A percentile compares a stretch with the other conserved stretches of the same genome.
Conservation (phyloP, 306 rosid species). For the Hippophae rhamnoides region DNA sequence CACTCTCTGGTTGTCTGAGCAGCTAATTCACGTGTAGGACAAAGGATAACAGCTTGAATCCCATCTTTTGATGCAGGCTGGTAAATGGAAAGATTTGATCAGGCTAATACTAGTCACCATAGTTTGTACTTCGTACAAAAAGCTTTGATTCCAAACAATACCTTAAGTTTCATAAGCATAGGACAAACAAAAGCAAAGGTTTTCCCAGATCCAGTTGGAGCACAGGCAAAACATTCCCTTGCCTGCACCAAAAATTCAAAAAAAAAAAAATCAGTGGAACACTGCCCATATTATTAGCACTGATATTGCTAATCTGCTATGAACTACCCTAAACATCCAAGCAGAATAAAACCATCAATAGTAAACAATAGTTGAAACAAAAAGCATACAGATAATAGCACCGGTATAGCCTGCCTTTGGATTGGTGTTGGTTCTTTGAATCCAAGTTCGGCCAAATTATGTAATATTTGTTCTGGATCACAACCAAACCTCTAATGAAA, state of each 20-base stretch:
- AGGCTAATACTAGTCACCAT: slow-evolving; percentile 13
- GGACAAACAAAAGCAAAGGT: slow-evolving; percentile 88
- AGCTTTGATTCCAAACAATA: slow-evolving; percentile 15
- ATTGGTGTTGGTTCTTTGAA: slow-evolving; percentile 86
- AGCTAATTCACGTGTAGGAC: slow-evolving; percentile 85
- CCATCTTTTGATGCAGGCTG: slow-evolving; percentile 54
- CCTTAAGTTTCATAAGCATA: slow-evolving; percentile 89
- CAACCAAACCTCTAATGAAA: slow-evolving; percentile 49
- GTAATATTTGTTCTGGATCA: slow-evolving; percentile 40
- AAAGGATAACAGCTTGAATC: slow-evolving; percentile 72
- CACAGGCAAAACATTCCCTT: slow-evolving; percentile 96
- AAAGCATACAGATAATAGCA: slow-evolving; percentile 67
- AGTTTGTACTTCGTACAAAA: slow-evolving; percentile 10
- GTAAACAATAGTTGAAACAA: slow-evolving; percentile 8
- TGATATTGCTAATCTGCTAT: neutral
- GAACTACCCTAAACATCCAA: neutral
- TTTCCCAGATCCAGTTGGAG: slow-evolving; percentile 98
- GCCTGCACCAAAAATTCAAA: slow-evolving; percentile 29
- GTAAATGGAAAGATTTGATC: slow-evolving; percentile 14
- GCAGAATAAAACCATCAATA: slow-evolving; percentile 3
- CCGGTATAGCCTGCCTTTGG: slow-evolving; percentile 96
- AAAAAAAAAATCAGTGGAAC: neutral
- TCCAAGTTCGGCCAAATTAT: slow-evolving; percentile 65
- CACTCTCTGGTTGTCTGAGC: slow-evolving; percentile 83
- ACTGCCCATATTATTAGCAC: neutral